Evolutionary conservation across 2,329 filamentous ascomycete species (phyloP).

Genomic region (Aspergillus japonicus): DNA sequence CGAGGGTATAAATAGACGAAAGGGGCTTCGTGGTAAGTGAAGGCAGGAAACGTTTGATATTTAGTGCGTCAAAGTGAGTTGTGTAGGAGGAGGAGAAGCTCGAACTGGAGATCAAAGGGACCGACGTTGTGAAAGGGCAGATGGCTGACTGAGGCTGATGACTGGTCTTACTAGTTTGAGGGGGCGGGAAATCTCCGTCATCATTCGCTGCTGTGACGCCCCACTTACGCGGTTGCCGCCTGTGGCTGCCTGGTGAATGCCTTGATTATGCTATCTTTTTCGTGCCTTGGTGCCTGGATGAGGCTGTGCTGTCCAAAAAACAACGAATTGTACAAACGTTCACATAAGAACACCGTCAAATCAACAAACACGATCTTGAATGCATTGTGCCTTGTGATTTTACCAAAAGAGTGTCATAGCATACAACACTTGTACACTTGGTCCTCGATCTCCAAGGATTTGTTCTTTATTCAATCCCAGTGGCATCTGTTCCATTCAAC

Average conservation of each 20-base stretch:
- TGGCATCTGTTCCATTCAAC: no score
- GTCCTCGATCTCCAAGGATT: no score
- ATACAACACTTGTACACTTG: no score
- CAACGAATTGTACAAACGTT: no score
- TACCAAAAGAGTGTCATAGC: no score
- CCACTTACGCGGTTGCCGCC: constrained; percentile 1
- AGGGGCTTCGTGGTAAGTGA: background rate
- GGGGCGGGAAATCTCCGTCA: constrained; percentile 4
- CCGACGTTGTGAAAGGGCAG: constrained; percentile 3
- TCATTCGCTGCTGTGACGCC: constrained; percentile 1
- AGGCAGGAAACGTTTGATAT: background rate
- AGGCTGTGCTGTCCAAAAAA: background rate
- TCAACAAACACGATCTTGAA: no score
- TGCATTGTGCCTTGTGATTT: no score
- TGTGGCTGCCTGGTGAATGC: constrained; percentile 1
- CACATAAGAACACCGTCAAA: no score
- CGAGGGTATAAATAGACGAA: background rate
- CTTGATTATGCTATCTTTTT: background rate
- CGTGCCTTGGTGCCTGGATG: background rate
- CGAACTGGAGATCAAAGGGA: background rate
- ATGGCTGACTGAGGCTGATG: constrained; percentile 8
- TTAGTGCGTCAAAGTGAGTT: background rate
- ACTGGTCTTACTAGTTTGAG: background rate
- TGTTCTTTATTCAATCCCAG: no score
- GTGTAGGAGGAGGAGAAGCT: background rate